phyloP scores from a whole-genome alignment of 2,329 filamentous ascomycete genomes.

The Aspergillus transmontanensis region DNA sequence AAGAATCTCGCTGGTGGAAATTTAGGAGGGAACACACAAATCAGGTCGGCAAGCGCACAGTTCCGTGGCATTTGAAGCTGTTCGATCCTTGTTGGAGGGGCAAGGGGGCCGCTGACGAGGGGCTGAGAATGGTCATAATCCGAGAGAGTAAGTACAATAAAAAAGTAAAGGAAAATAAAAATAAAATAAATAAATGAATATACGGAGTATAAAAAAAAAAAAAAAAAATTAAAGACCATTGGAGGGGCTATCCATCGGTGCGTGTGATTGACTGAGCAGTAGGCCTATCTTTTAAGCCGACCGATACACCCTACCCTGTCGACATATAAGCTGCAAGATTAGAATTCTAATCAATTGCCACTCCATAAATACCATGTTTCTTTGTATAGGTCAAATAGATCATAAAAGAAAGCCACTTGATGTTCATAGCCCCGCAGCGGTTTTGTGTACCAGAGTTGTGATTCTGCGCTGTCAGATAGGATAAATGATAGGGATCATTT shows the following conservation, averaged over 20 bases:
- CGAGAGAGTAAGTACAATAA: background rate
- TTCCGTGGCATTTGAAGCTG: conserved; percentile 24
- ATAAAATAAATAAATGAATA: background rate
- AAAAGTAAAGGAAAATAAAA: conserved; percentile 11
- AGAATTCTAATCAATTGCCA: conserved; percentile 3
- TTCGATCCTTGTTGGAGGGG: conserved; percentile 27
- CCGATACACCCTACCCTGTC: background rate
- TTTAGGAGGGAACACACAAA: conserved; percentile 25
- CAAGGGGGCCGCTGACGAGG: conserved; percentile 23
- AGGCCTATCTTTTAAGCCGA: background rate
- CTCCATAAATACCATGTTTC: background rate
- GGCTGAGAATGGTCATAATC: conserved; percentile 7
- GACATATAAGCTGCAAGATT: conserved; percentile 4
- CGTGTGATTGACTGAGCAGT: conserved; percentile 11
- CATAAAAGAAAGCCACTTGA: background rate
- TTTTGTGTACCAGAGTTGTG: conserved; percentile 22
- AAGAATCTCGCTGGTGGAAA: conserved; percentile 24
- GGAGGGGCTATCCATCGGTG: conserved; percentile 6
- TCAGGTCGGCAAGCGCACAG: conserved; percentile 13
- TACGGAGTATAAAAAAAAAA: background rate
- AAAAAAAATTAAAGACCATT: background rate
- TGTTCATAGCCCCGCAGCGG: conserved; percentile 24
- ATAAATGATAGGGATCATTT: conserved; percentile 15
- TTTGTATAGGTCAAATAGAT: background rate
- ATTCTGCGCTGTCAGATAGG: conserved; percentile 25